Percentiles rank a stretch among this genome's conserved stretches.
These are phyloP conservation scores for Termitomyces sp. DNA, from an alignment of 768 basidiomycete genomes.

Conservation along the genomic window DNA sequence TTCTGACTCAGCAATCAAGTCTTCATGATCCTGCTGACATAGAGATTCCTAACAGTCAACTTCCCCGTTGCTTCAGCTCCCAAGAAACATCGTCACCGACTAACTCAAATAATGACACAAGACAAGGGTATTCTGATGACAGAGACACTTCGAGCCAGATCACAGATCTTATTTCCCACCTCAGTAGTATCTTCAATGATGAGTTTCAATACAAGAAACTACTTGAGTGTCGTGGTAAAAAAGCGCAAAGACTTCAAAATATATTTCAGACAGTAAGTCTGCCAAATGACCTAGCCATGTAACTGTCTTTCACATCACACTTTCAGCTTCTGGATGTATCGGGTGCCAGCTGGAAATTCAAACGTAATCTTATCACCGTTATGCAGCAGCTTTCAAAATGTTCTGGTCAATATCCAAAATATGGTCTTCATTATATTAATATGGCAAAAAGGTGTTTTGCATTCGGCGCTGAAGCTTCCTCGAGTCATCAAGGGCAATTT, in stretches of 20 bases:
- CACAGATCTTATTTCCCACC: background rate
- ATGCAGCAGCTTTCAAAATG: background rate
- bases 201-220: background rate
- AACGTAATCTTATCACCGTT: background rate
- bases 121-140: too few species aligned
- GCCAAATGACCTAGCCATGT: background rate
- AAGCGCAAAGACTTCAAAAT: background rate
- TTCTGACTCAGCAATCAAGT: too few species aligned
- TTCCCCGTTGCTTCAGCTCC: too few species aligned
- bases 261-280: background rate
- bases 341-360: background rate
- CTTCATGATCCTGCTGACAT: too few species aligned
- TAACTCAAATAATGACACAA: too few species aligned
- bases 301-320: background rate
- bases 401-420: background rate
- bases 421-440: background rate
- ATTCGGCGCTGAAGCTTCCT: background rate
- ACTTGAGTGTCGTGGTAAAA: background rate
- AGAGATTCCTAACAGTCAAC: too few species aligned
- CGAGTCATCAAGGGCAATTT: background rate
- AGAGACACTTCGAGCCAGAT: too few species aligned
- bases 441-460: background rate
- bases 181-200: background rate
- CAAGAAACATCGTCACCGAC: too few species aligned
- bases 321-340: background rate